Conservation (phyloP, 2,329 filamentous ascomycete genomes). For the Alternaria novae-zelandiae region DNA sequence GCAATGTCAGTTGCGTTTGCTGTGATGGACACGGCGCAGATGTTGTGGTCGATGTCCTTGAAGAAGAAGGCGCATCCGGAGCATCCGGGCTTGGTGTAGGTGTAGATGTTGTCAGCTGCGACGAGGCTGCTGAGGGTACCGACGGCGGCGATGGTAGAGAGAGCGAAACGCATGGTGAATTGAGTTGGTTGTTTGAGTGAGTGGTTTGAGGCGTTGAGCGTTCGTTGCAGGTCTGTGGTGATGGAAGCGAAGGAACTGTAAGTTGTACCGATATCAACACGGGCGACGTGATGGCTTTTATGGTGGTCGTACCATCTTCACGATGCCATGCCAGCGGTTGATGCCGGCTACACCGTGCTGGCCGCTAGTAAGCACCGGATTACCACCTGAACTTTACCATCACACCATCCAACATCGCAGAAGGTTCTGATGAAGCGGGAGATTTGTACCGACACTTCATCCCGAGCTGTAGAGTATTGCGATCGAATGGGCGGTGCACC, state of each 20-base stretch:
- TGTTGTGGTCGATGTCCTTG: constrained; percentile 6
- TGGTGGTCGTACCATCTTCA: neutral
- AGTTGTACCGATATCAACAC: accelerated
- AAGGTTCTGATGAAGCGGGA: too few relatives aligned
- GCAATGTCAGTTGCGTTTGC: neutral
- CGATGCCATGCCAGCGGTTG: neutral
- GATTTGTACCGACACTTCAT: too few relatives aligned
- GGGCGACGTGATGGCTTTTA: accelerated
- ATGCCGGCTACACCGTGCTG: too few relatives aligned
- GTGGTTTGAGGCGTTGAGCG: neutral
- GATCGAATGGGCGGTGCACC: too few relatives aligned
- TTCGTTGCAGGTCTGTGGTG: neutral
- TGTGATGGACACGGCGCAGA: constrained; percentile 2
- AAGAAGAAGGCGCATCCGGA: neutral
- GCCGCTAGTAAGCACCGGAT: too few relatives aligned
- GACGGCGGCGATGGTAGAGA: neutral
- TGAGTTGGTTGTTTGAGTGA: neutral
- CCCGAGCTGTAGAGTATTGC: too few relatives aligned
- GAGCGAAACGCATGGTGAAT: neutral
- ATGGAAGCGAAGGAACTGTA: neutral
- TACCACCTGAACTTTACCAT: too few relatives aligned
- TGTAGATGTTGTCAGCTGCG: constrained; percentile 6
- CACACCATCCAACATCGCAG: too few relatives aligned
- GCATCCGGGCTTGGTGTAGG: neutral
- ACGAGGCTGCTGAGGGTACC: neutral